Evolutionary conservation across 169 alveolate species (phyloP).

Genomic region (Plasmodium vinckei): DNA sequence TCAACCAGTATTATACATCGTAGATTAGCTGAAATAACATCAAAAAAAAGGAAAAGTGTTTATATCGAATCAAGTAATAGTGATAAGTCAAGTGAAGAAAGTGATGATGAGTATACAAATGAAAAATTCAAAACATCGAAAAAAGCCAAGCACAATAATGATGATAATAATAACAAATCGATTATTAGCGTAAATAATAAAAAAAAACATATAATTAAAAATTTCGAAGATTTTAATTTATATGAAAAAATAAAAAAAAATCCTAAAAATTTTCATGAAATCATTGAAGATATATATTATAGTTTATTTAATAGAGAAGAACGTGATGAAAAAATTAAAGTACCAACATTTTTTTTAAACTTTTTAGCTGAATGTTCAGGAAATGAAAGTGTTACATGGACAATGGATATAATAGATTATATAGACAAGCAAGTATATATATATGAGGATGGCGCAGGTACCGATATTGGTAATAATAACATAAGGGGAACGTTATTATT

Average conservation of each 20-base stretch:
- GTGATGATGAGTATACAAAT: slow-evolving; percentile 62
- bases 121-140: slow-evolving; percentile 12
- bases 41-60: slow-evolving; percentile 60
- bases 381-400: slow-evolving; percentile 70
- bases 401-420: slow-evolving; percentile 72
- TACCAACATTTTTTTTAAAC: slow-evolving; percentile 67
- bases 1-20: slow-evolving; percentile 10
- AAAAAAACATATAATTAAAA: slow-evolving; percentile 18
- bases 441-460: slow-evolving; percentile 35
- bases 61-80: slow-evolving; percentile 63
- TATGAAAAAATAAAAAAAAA: slow-evolving; percentile 72
- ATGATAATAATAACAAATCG: not conserved
- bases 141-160: slow-evolving; percentile 23
- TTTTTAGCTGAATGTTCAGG: slow-evolving; percentile 78
- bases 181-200: not conserved
- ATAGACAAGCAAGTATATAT: slow-evolving; percentile 70
- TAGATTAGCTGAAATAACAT: slow-evolving; percentile 17
- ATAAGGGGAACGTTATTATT: not conserved
- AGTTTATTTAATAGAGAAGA: slow-evolving; percentile 60
- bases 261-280: slow-evolving; percentile 65
- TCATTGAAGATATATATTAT: slow-evolving; percentile 72
- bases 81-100: slow-evolving; percentile 50
- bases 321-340: slow-evolving; percentile 54
- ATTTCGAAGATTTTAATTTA: slow-evolving; percentile 73
- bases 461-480: not conserved